phyloP scores from a whole-genome alignment of 441 rosid genomes.

The Syzygium syzygioides region DNA sequence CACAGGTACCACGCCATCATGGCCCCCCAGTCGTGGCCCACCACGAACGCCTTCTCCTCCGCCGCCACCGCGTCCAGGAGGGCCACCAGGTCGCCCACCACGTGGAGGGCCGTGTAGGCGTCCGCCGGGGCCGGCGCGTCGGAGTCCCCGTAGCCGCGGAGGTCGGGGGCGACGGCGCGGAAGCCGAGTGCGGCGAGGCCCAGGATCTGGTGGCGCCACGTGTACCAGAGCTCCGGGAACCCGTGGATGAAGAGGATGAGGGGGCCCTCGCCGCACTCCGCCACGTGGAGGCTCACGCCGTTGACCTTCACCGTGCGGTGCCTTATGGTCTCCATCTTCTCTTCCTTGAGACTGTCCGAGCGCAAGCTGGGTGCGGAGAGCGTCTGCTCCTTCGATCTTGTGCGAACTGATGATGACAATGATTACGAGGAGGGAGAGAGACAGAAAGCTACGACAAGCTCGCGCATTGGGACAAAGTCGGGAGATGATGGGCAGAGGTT shows the following conservation, averaged over 20 bases:
- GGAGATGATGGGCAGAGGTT: neutral
- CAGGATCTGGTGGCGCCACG: conserved; percentile 75
- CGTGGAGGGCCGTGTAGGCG: neutral
- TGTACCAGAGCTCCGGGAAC: conserved; percentile 76
- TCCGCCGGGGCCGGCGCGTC: conserved; percentile 44
- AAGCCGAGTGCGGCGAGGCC: conserved; percentile 58
- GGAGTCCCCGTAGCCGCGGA: conserved; percentile 71
- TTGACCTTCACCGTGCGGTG: conserved; percentile 48
- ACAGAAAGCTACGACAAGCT: neutral
- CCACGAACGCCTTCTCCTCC: conserved; percentile 3
- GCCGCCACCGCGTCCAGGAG: conserved; percentile 11
- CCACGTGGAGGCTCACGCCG: conserved; percentile 72
- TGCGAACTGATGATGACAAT: neutral
- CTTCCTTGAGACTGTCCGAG: neutral
- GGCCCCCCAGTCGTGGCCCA: conserved; percentile 10
- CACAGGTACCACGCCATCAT: neutral
- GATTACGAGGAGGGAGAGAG: neutral
- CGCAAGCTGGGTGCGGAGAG: neutral
- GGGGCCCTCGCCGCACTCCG: conserved; percentile 47
- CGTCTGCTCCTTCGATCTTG: neutral
- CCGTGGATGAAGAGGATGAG: conserved; percentile 66
- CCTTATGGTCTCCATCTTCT: conserved; percentile 25
- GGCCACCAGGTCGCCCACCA: conserved; percentile 3
- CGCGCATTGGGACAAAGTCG: neutral
- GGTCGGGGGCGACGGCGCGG: conserved; percentile 70